Conservation (phyloP, 768 basidiomycete genomes). For the Suillus placidus region DNA sequence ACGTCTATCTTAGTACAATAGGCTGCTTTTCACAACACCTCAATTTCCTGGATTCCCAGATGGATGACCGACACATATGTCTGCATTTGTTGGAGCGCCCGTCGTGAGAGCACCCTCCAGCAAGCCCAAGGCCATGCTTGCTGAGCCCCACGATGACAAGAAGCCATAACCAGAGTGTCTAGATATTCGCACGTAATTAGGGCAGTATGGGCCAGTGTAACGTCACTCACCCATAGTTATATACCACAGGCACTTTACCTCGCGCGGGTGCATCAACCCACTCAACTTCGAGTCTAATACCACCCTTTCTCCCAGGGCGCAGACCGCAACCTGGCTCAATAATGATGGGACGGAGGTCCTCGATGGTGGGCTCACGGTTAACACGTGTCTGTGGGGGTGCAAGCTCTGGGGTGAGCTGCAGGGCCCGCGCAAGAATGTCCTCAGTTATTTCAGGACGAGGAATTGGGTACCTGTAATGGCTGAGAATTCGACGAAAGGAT, state of each 20-base stretch:
- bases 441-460: constrained; percentile 64
- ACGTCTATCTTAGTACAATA: not conserved
- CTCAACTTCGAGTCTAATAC: constrained; percentile 59
- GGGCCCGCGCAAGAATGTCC: constrained; percentile 55
- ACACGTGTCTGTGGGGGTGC: constrained; percentile 56
- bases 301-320: constrained; percentile 68
- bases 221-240: constrained; percentile 63
- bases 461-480: constrained; percentile 54
- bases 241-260: constrained; percentile 49
- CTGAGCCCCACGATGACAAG: constrained; percentile 68
- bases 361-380: constrained; percentile 46
- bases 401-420: constrained; percentile 58
- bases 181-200: not conserved
- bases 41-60: constrained; percentile 5
- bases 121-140: constrained; percentile 49
- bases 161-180: constrained; percentile 69
- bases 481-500: not conserved
- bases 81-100: constrained; percentile 4
- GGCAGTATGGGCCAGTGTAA: not conserved
- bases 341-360: constrained; percentile 51
- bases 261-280: constrained; percentile 37
- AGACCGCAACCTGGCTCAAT: constrained; percentile 63
- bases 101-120: constrained; percentile 44
- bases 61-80: not conserved
- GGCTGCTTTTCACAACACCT: not conserved